Evolutionary conservation across 345 rosid species (phyloP).

Genomic region (Citrus mangshanensis): DNA sequence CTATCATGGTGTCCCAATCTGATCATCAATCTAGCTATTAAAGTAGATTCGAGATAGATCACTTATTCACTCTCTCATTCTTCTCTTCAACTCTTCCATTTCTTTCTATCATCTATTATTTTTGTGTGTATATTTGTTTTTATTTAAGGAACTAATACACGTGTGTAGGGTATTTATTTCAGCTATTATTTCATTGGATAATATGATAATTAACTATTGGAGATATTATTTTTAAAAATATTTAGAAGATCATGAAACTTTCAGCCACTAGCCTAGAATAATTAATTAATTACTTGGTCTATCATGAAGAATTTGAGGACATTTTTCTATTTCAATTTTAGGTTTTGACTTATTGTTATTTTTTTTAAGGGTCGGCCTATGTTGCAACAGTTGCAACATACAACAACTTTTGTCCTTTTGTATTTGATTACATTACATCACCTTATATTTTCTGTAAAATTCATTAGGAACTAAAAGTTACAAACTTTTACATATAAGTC

Average conservation of each 20-base stretch:
- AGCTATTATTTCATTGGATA: not conserved
- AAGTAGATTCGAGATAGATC: conserved; percentile 4
- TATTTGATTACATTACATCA: too few relatives aligned
- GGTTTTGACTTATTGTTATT: too few relatives aligned
- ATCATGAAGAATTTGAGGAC: not conserved
- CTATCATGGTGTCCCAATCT: conserved; percentile 1
- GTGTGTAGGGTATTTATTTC: not conserved
- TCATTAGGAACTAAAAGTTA: too few relatives aligned
- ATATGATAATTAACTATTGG: not conserved
- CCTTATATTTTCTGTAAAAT: too few relatives aligned
- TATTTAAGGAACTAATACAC: too few relatives aligned
- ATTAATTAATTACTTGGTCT: not conserved
- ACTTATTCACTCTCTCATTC: not conserved
- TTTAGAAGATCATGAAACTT: not conserved
- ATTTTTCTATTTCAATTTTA: not conserved
- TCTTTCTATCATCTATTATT: not conserved
- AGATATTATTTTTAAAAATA: not conserved
- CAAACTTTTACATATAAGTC: too few relatives aligned
- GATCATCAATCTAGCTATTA: conserved; percentile 2
- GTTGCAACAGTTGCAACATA: too few relatives aligned
- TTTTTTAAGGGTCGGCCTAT: too few relatives aligned
- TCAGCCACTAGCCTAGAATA: not conserved
- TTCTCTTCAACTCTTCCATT: conserved; percentile 1
- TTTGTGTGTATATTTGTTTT: too few relatives aligned
- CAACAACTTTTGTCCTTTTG: too few relatives aligned